Conservation (phyloP, 345 rosid genomes). For the Gossypium arboreum region DNA sequence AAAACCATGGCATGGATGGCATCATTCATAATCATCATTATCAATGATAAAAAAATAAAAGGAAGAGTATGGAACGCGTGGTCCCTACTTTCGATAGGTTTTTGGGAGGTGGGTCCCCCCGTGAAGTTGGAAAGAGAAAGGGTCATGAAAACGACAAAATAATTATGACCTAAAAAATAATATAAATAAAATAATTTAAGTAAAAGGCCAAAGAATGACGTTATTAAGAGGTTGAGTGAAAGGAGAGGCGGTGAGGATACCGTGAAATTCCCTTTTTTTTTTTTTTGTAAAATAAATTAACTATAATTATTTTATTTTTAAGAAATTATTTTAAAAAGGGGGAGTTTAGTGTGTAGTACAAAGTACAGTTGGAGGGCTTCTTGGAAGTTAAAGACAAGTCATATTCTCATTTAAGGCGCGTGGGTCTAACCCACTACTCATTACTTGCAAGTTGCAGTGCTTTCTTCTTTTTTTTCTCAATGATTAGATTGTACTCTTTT, state of each 20-base stretch:
- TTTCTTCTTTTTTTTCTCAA: background rate
- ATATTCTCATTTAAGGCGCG: constrained; percentile 20
- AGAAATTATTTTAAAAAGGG: background rate
- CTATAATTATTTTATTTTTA: too few species aligned
- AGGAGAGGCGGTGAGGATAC: too few species aligned
- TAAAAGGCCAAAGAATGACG: constrained; percentile 15
- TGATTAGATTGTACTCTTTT: background rate
- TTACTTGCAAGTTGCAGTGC: background rate
- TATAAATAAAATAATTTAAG: background rate
- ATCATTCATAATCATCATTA: background rate
- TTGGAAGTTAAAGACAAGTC: background rate
- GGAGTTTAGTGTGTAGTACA: background rate
- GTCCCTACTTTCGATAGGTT: constrained; percentile 13
- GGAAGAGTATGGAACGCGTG: background rate
- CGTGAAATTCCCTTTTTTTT: too few species aligned
- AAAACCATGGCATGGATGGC: background rate
- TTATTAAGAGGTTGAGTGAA: background rate
- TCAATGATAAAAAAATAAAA: background rate
- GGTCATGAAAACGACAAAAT: constrained; percentile 16
- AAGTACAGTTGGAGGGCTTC: background rate
- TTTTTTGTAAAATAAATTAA: too few species aligned
- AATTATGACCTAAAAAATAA: background rate
- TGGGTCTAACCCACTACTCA: background rate
- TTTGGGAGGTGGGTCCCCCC: constrained; percentile 17
- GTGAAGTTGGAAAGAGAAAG: constrained; percentile 1